Evolutionary conservation across 2,329 filamentous ascomycete genomes (phyloP).

Genomic region (Davidsoniella neocaledoniae): DNA sequence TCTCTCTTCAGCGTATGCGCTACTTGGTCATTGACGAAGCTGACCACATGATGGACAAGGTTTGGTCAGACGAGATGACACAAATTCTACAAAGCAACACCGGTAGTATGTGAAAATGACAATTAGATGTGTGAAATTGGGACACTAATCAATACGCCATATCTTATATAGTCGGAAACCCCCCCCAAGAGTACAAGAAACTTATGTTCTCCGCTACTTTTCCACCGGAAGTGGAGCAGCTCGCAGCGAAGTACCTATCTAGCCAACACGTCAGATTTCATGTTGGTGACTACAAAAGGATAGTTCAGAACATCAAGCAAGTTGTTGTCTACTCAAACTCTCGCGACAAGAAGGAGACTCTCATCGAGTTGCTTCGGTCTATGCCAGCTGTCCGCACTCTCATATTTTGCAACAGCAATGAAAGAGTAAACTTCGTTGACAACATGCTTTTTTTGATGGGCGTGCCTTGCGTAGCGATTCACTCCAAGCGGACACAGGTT

Average conservation of each 20-base stretch:
- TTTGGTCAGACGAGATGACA: slow-evolving; percentile 63
- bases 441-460: slow-evolving; percentile 70
- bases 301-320: slow-evolving; percentile 71
- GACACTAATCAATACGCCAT: no score
- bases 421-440: slow-evolving; percentile 65
- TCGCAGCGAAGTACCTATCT: slow-evolving; percentile 62
- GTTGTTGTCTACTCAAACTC: slow-evolving; percentile 51
- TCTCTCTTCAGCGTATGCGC: slow-evolving; percentile 61
- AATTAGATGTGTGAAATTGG: no score
- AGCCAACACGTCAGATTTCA: slow-evolving; percentile 62
- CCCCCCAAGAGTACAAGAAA: slow-evolving; percentile 17
- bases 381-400: slow-evolving; percentile 62
- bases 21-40: slow-evolving; percentile 84
- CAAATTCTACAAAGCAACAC: slow-evolving; percentile 40
- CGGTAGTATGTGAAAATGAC: slow-evolving; percentile 15
- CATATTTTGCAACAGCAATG: slow-evolving; percentile 76
- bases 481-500: slow-evolving; percentile 68
- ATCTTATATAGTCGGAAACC: no score
- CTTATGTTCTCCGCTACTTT: slow-evolving; percentile 95
- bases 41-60: slow-evolving; percentile 69
- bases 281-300: slow-evolving; percentile 73
- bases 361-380: slow-evolving; percentile 56
- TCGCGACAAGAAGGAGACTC: slow-evolving; percentile 47
- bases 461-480: slow-evolving; percentile 75
- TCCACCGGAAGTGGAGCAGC: slow-evolving; percentile 56